These are phyloP conservation scores for Suhomyces prunicola DNA, from an alignment of 805 yeast species.

Conservation along the genomic window DNA sequence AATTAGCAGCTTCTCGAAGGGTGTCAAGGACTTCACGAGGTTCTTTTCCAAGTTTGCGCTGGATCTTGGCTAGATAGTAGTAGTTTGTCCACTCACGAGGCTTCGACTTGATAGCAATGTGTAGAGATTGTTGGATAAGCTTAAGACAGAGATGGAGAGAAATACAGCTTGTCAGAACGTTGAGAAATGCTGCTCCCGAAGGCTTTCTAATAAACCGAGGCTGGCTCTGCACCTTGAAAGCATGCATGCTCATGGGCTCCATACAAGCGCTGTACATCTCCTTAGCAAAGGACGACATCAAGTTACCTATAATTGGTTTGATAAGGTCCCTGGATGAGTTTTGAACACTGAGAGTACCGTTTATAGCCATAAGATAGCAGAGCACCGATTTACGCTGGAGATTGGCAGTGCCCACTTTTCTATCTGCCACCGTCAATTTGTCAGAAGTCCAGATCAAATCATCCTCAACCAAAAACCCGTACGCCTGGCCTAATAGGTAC, in stretches of 20 bases:
- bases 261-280: constrained; percentile 58
- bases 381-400: constrained; percentile 67
- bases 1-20: constrained; percentile 42
- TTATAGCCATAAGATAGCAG: constrained; percentile 73
- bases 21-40: constrained; percentile 37
- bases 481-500: constrained; percentile 79
- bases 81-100: constrained; percentile 58
- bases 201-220: constrained; percentile 32
- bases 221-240: constrained; percentile 43
- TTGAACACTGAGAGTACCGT: constrained; percentile 16
- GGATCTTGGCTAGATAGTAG: constrained; percentile 57
- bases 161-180: constrained; percentile 19
- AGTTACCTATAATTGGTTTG: constrained; percentile 35
- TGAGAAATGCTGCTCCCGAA: constrained; percentile 23
- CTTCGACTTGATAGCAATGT: constrained; percentile 44
- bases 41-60: constrained; percentile 44
- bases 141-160: constrained; percentile 30
- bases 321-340: constrained; percentile 6
- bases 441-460: constrained; percentile 92
- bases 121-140: constrained; percentile 42
- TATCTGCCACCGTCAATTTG: constrained; percentile 60
- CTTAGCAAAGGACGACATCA: constrained; percentile 56
- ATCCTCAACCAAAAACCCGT: constrained; percentile 76
- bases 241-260: constrained; percentile 63
- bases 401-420: constrained; percentile 57